Evolutionary conservation across 768 basidiomycete genomes (phyloP), one percentile per base, ranked within the genome.

Genomic region (Mycena latifolia): DNA sequence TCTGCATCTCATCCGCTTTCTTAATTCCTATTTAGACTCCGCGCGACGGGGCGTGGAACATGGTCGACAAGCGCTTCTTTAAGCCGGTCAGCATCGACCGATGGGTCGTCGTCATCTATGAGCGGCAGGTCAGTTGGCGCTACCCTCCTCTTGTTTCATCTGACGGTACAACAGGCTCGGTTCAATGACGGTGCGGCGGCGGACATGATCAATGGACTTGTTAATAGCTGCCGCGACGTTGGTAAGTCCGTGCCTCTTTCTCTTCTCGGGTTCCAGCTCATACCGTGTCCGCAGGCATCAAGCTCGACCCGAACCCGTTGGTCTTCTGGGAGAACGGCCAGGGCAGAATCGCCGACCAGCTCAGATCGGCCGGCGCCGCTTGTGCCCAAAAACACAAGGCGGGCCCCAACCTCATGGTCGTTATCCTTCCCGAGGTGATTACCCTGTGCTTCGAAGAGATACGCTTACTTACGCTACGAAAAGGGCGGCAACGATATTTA

Each of bases 401-500:
- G 7, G 77, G 80, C 0, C 91, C 92, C 0, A 80, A 79, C 10
- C 80, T 94, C 3, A 81, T 93, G 25, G 86, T 94, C 1, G 85
- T 89, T 28, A 75, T 94, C 43, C 81, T 94, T 22, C 93, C 92
- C 33, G 48, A 53, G 25, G 39, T 33, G 39, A 27, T 6, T 18
- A 39, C 6, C 15, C 15, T 33, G 3, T 22, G 75, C 9, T 74
- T 69, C 7, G 75, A 78, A 1, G 90, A 92, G 0, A 79, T 79
- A 27, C 25, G 27, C 27, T 9, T 50, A 29, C 27, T 93, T 1
- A 80, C 92, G 25, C 85, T 93, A 0, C 84, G 87, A 92, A 0
- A 90, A 94, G 66, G 86, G 86, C 2, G 90, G 88, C 1, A 89
- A 90, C 45, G 92, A 94, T 55, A 86, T 93, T 12, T 94, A 94